Evolutionary conservation across 2,329 filamentous ascomycete genomes (phyloP).

Genomic region (Fusarium illudens): DNA sequence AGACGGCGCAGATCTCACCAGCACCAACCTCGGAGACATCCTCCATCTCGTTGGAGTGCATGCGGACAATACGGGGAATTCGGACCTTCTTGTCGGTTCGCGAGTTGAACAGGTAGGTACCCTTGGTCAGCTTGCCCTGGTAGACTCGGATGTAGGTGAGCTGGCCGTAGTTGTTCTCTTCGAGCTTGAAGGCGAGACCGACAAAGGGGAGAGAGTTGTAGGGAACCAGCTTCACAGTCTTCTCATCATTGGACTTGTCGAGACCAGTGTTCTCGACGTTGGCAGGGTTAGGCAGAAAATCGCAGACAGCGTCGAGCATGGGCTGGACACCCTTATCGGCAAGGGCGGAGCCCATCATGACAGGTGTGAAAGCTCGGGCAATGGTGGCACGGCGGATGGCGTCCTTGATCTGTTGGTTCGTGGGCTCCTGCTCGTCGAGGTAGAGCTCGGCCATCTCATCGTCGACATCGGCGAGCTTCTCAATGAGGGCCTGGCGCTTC

Average conservation of each 20-base stretch:
- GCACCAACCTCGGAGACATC: constrained; percentile 92
- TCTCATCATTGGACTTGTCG: constrained; percentile 81
- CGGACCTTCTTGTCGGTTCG: constrained; percentile 95
- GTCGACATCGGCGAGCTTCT: constrained; percentile 96
- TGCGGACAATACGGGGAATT: constrained; percentile 95
- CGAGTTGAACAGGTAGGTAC: constrained; percentile 90
- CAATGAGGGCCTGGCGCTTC: constrained; percentile 85
- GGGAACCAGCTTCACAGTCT: constrained; percentile 84
- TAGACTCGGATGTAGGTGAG: constrained; percentile 99
- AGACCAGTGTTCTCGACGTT: constrained; percentile 91
- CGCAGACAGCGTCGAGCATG: constrained; percentile 95
- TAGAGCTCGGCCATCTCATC: constrained; percentile 97
- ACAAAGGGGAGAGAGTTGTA: constrained; percentile 96
- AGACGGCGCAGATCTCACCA: constrained; percentile 98
- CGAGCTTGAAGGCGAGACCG: constrained; percentile 96
- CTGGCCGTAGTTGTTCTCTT: constrained; percentile 98
- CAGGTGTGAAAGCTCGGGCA: constrained; percentile 86
- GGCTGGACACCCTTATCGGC: constrained; percentile 96
- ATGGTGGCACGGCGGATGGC: constrained; percentile 95
- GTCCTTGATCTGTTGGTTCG: constrained; percentile 83
- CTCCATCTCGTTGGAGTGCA: constrained; percentile 99
- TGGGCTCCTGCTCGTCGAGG: constrained; percentile 85
- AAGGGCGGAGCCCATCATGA: constrained; percentile 95
- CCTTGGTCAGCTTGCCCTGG: constrained; percentile 89
- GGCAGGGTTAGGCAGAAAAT: constrained; percentile 91